Percentiles rank a stretch among this genome's conserved stretches.
These are phyloP conservation scores for Mycena belliarum DNA, from an alignment of 768 basidiomycete genomes.

Conservation along the genomic window DNA sequence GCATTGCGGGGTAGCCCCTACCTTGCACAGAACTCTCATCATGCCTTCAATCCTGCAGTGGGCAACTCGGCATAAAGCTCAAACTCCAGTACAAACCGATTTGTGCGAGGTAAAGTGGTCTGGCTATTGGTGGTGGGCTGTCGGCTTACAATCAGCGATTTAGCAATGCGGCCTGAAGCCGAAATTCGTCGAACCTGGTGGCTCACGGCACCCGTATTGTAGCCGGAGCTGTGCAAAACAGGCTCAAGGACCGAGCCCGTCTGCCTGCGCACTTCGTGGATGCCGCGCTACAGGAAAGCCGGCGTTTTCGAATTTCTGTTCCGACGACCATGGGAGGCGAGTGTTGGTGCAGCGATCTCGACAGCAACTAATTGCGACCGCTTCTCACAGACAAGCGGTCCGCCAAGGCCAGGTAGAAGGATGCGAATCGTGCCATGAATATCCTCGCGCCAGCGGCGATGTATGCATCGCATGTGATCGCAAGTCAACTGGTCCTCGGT, in stretches of 20 bases:
- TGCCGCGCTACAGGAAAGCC: conserved; percentile 55
- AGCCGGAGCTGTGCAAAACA: conserved; percentile 61
- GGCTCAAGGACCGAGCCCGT: conserved; percentile 38
- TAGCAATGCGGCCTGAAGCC: conserved; percentile 62
- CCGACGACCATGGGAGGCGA: conserved; percentile 59
- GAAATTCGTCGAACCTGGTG: conserved; percentile 59
- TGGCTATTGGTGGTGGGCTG: conserved; percentile 1
- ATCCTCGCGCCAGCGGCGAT: conserved; percentile 47
- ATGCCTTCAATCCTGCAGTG: conserved; percentile 47
- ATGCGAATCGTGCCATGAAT: conserved; percentile 48
- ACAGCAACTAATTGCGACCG: conserved; percentile 3
- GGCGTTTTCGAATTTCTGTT: conserved; percentile 56
- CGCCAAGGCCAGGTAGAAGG: conserved; percentile 46
- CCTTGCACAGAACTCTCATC: conserved; percentile 27
- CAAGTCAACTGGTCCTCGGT: conserved; percentile 39
- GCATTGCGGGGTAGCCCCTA: conserved; percentile 23
- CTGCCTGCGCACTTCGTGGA: conserved; percentile 48
- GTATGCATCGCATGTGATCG: conserved; percentile 56
- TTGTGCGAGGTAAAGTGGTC: conserved; percentile 44
- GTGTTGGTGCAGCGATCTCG: conserved; percentile 18
- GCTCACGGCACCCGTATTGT: conserved; percentile 59
- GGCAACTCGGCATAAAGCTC: conserved; percentile 34
- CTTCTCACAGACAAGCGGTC: conserved; percentile 50
- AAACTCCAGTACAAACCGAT: conserved; percentile 36
- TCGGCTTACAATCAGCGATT: conserved; percentile 4